A percentile compares a stretch with the other conserved stretches of the same genome.
These are phyloP conservation scores for Vararia minispora DNA, from an alignment of 768 basidiomycete species.

Conservation along the genomic window DNA sequence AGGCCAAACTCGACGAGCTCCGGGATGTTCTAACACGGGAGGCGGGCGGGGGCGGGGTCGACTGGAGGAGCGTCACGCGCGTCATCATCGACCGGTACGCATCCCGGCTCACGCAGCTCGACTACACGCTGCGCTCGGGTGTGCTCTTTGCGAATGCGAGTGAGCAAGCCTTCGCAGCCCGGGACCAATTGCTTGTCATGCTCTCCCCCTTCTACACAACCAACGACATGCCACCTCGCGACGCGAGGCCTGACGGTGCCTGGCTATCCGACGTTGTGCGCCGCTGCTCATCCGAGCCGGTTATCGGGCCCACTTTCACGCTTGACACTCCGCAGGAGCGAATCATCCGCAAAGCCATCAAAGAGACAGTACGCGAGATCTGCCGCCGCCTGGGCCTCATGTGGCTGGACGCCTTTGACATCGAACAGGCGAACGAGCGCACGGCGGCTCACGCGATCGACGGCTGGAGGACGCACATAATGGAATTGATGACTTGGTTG, in stretches of 20 bases:
- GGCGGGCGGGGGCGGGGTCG: constrained; percentile 18
- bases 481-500: constrained; percentile 13
- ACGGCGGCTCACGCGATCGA: neutral
- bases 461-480: constrained; percentile 4
- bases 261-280: constrained; percentile 10
- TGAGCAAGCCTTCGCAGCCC: constrained; percentile 7
- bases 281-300: constrained; percentile 10
- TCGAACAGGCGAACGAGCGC: constrained; percentile 6
- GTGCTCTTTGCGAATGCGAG: constrained; percentile 4
- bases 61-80: constrained; percentile 23
- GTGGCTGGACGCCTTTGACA: constrained; percentile 13
- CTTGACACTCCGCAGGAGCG: constrained; percentile 13
- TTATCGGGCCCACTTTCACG: constrained; percentile 1
- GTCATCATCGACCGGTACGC: constrained; percentile 22
- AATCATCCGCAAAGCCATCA: constrained; percentile 7
- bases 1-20: constrained; percentile 6
- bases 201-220: constrained; percentile 21
- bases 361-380: constrained; percentile 12
- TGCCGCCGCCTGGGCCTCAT: constrained; percentile 10
- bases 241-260: no score
- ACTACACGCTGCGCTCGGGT: constrained; percentile 14
- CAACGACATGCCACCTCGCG: constrained; percentile 6
- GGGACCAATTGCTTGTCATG: constrained; percentile 19
- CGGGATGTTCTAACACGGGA: constrained; percentile 4
- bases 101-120: constrained; percentile 19